phyloP scores from a whole-genome alignment of 805 yeast genomes.

The Ogataea salicorniae region DNA sequence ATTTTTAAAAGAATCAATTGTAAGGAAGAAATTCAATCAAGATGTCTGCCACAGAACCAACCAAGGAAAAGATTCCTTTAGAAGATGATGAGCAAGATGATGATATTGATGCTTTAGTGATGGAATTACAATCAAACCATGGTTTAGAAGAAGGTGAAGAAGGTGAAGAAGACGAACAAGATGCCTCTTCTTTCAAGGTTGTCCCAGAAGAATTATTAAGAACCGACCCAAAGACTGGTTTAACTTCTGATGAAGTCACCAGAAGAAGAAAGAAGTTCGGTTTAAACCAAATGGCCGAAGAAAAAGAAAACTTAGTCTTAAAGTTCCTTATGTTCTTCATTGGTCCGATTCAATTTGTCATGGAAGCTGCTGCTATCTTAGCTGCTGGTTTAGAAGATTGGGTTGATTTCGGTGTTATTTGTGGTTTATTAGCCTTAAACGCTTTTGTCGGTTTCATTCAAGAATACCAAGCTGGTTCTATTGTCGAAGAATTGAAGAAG shows the following conservation, averaged over 20 bases:
- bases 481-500: conserved; percentile 88
- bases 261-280: conserved; percentile 86
- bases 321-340: conserved; percentile 81
- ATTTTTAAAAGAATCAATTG: background rate
- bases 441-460: conserved; percentile 89
- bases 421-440: conserved; percentile 73
- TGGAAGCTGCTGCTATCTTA: conserved; percentile 92
- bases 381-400: conserved; percentile 95
- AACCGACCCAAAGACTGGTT: conserved; percentile 74
- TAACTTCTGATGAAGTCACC: conserved; percentile 66
- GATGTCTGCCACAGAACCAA: conserved; percentile 20
- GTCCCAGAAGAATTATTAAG: conserved; percentile 81
- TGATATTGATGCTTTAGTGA: conserved; percentile 64
- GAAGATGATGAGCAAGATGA: conserved; percentile 50
- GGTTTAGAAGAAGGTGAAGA: conserved; percentile 43
- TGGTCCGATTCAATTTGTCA: conserved; percentile 93
- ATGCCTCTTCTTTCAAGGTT: conserved; percentile 59
- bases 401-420: conserved; percentile 94
- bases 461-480: conserved; percentile 93
- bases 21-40: background rate
- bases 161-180: conserved; percentile 39
- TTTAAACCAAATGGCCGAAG: conserved; percentile 84
- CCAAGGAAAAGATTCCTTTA: conserved; percentile 25
- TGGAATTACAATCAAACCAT: conserved; percentile 68
- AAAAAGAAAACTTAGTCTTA: conserved; percentile 66